These are phyloP conservation scores for Erodium maritimum DNA, from an alignment of 345 rosid species.

Conservation along the genomic window DNA sequence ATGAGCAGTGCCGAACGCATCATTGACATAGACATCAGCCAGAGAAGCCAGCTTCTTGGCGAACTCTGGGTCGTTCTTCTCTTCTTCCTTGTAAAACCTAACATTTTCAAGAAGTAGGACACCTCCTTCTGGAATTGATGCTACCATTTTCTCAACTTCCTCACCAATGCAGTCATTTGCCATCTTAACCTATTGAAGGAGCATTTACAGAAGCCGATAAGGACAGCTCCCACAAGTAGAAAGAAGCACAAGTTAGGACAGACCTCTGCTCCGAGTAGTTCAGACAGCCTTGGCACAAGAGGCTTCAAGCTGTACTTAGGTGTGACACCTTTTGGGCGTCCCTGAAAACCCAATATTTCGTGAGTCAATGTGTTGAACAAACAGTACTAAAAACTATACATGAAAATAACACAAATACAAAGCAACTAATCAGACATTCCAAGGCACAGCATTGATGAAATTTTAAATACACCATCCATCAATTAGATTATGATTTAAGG, in stretches of 20 bases:
- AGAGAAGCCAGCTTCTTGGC: constrained; percentile 87
- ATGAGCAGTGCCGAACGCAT: constrained; percentile 95
- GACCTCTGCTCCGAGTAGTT: constrained; percentile 83
- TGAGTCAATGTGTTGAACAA: not conserved
- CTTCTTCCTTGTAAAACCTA: constrained; percentile 87
- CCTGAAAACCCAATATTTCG: constrained; percentile 30
- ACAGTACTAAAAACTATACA: not conserved
- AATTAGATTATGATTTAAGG: too few relatives aligned
- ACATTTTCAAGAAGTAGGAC: constrained; percentile 88
- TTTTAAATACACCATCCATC: too few relatives aligned
- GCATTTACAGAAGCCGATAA: not conserved
- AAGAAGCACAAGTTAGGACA: not conserved
- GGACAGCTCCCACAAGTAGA: not conserved
- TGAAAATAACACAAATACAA: too few relatives aligned
- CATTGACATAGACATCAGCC: constrained; percentile 83
- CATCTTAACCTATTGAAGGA: constrained; percentile 27
- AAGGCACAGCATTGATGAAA: too few relatives aligned
- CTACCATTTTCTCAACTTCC: constrained; percentile 70
- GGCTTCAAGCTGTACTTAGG: constrained; percentile 89
- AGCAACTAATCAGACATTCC: too few relatives aligned
- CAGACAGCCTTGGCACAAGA: constrained; percentile 73
- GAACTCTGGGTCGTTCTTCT: constrained; percentile 86
- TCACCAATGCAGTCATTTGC: constrained; percentile 91
- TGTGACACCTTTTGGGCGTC: constrained; percentile 86
- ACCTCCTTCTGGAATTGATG: constrained; percentile 72